phyloP scores from a whole-genome alignment of 345 rosid genomes.

The Fremontodendron californicum region DNA sequence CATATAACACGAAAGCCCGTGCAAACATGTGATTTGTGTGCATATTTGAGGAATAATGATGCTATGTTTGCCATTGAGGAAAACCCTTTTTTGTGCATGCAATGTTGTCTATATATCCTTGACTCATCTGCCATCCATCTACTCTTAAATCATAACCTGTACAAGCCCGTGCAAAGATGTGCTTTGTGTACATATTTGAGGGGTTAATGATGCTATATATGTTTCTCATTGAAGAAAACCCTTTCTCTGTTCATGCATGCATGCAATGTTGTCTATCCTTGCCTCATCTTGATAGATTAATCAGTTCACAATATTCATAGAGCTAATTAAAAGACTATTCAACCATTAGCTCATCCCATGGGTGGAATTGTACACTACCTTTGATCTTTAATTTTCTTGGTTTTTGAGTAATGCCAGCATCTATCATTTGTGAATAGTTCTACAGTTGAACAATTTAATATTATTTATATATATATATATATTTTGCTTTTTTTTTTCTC shows the following conservation, averaged over 20 bases:
- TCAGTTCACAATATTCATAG: neutral
- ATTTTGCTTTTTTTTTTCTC: neutral
- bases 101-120: neutral
- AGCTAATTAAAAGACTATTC: no score
- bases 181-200: neutral
- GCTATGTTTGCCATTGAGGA: neutral
- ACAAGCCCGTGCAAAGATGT: neutral
- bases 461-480: no score
- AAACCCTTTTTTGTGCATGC: neutral
- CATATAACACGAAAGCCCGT: neutral
- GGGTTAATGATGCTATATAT: constrained; percentile 3
- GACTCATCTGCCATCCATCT: no score
- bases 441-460: no score
- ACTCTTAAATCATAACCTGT: no score
- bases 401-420: neutral
- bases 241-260: neutral
- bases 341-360: no score
- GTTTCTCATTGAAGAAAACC: neutral
- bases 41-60: neutral
- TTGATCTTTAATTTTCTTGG: no score
- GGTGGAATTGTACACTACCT: no score
- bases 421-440: no score
- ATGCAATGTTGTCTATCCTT: neutral
- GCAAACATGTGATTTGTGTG: neutral
- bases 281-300: neutral